A percentile compares a stretch with the other conserved stretches of the same genome.
Evolutionary conservation across 176 grass and related monocot species (phyloP).

Genomic region (Urochloa ruziziensis): DNA sequence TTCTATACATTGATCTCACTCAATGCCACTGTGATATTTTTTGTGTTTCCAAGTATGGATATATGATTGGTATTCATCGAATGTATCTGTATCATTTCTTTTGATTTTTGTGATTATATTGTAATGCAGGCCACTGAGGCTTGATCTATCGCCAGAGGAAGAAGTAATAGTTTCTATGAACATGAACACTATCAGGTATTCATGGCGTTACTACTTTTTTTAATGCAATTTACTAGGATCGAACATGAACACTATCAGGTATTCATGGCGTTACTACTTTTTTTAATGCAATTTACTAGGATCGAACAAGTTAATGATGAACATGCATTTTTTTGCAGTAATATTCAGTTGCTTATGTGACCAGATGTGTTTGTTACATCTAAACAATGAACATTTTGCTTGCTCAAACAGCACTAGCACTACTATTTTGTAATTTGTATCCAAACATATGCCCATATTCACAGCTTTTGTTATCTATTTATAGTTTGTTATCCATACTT

Average conservation of each 20-base stretch:
- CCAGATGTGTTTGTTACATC: slow-evolving; percentile 1
- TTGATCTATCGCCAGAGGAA: slow-evolving; percentile 95
- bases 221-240: too few relatives aligned
- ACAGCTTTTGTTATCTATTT: neutral
- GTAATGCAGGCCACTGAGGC: slow-evolving; percentile 65
- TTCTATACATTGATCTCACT: slow-evolving; percentile 13
- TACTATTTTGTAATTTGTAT: slow-evolving; percentile 3
- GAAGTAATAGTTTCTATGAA: slow-evolving; percentile 91
- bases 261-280: slow-evolving; percentile 16
- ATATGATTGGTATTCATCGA: neutral
- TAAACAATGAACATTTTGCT: neutral
- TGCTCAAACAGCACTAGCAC: slow-evolving; percentile 2
- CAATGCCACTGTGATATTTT: neutral
- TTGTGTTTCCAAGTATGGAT: neutral
- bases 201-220: neutral
- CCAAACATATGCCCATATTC: neutral
- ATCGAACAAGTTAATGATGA: slow-evolving; percentile 16
- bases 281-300: too few relatives aligned
- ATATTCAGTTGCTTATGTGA: slow-evolving; percentile 22
- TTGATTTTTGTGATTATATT: slow-evolving; percentile 30
- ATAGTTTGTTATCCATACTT: neutral
- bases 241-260: slow-evolving; percentile 83
- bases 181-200: slow-evolving; percentile 88
- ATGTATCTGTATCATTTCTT: slow-evolving; percentile 12
- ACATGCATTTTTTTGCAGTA: neutral